phyloP scores from a whole-genome alignment of 352 stramenopile species.

The Phytophthora hybrid region DNA sequence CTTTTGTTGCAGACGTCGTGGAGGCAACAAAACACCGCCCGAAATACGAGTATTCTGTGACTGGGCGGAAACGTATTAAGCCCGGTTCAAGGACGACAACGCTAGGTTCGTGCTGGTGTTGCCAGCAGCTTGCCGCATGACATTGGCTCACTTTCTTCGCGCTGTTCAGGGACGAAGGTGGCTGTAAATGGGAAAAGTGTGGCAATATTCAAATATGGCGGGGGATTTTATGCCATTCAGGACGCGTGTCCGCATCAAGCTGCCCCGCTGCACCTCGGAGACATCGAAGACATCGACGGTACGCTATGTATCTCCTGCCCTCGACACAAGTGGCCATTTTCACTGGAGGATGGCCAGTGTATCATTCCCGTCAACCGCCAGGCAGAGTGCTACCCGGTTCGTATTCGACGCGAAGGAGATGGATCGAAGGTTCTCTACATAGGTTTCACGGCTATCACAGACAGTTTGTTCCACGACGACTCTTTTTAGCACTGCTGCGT shows the following conservation, averaged over 20 bases:
- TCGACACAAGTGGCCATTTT: constrained; percentile 86
- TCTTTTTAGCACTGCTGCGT: constrained; percentile 58
- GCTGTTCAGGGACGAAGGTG: constrained; percentile 56
- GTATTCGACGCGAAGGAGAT: constrained; percentile 53
- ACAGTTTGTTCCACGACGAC: constrained; percentile 74
- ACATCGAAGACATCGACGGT: constrained; percentile 88
- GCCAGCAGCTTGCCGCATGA: background rate
- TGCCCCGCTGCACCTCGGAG: constrained; percentile 80
- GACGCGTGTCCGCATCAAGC: constrained; percentile 84
- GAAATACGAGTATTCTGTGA: constrained; percentile 83
- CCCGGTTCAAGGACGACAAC: constrained; percentile 60
- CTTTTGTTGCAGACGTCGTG: constrained; percentile 62
- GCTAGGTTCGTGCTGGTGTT: constrained; percentile 50
- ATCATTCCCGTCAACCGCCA: constrained; percentile 57
- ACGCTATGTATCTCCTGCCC: constrained; percentile 77
- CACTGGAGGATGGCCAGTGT: constrained; percentile 77
- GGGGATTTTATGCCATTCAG: constrained; percentile 77
- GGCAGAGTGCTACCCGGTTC: constrained; percentile 71
- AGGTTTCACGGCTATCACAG: constrained; percentile 66
- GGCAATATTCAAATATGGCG: constrained; percentile 86
- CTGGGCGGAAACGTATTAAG: constrained; percentile 78
- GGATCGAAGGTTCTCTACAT: constrained; percentile 68
- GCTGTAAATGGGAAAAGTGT: constrained; percentile 73
- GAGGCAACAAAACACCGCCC: constrained; percentile 74
- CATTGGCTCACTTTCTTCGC: background rate